Evolutionary conservation across 345 rosid species (phyloP), one percentile per base, ranked within the genome.

Genomic region (Geranium brycei): DNA sequence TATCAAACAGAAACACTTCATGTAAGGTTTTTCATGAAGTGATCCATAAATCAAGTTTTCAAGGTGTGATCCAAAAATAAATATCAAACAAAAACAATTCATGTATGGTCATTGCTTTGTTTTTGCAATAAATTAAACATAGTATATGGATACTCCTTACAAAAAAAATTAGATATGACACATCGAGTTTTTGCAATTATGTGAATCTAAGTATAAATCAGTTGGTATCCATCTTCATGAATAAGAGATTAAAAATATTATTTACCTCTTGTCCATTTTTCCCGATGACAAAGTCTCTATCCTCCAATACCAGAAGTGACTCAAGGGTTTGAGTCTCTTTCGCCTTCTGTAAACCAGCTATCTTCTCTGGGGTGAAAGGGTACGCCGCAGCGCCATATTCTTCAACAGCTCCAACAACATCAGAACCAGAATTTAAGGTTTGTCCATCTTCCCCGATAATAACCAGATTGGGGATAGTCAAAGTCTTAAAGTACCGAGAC

Each of bases 391-490:
- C 51, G 18, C 92, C 92, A 66, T 84, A 75, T 51, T 85, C 92
- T 63, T 82, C 87, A 1, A 87, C 70, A 16, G 80, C 81, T 23
- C 84, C 85, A 69, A 80, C 83, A 0, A 72, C 91, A 64, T 89
- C 83, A 1, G 66, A 69, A 63, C 84, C 75, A 35, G 75, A 66
- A 66, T 23, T 23, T 23, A 23, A 23, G 28, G 85, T 87, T 68
- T 85, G 85, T 23, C 95, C 95, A 64, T 91, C 92, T 0, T 80
- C 78, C 6, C 96, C 85, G 58, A 89, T 80, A 64, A 87, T 80
- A 67, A 83, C 83, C 70, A 91, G 66, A 1, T 76, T 71, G 7
- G 96, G 95, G 70, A 85, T 64, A 19, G 72, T 59, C 2, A 68
- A 62, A 3, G 83, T 73, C 72, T 83, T 82, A 73, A 91, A 89